Evolutionary conservation across 345 rosid genomes (phyloP).

Genomic region (Ceriops zippeliana): DNA sequence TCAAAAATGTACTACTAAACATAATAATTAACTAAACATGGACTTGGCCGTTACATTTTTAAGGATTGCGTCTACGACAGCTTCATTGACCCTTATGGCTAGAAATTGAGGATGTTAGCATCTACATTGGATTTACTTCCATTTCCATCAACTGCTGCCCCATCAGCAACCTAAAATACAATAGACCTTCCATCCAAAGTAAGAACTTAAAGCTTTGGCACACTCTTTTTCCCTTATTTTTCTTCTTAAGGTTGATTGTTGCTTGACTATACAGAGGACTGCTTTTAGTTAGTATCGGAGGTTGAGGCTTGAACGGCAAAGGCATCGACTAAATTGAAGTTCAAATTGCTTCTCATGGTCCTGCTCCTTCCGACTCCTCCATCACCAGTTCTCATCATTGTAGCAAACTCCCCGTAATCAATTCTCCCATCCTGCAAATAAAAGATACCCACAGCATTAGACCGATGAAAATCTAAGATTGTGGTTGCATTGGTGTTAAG

Average conservation of each 20-base stretch:
- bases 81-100: neutral
- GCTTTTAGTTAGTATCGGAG: constrained; percentile 16
- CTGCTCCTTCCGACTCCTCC: constrained; percentile 62
- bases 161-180: neutral
- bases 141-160: neutral
- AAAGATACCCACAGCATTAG: neutral
- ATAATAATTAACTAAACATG: neutral
- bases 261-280: neutral
- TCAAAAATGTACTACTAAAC: too few species aligned
- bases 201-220: neutral
- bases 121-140: neutral
- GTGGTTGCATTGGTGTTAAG: too few species aligned
- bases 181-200: neutral
- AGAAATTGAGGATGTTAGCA: neutral
- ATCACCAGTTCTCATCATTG: constrained; percentile 84
- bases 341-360: constrained; percentile 74
- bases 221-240: too few species aligned
- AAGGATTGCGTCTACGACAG: neutral
- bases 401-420: constrained; percentile 77
- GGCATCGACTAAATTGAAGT: constrained; percentile 71
- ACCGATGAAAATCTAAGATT: too few species aligned
- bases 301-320: constrained; percentile 38
- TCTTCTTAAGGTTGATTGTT: neutral
- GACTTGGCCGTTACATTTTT: neutral
- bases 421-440: constrained; percentile 72